Evolutionary conservation across 164 flowering plant genomes (phyloP), one percentile per base, ranked within the genome.

Genomic region (Sextonia rubra): DNA sequence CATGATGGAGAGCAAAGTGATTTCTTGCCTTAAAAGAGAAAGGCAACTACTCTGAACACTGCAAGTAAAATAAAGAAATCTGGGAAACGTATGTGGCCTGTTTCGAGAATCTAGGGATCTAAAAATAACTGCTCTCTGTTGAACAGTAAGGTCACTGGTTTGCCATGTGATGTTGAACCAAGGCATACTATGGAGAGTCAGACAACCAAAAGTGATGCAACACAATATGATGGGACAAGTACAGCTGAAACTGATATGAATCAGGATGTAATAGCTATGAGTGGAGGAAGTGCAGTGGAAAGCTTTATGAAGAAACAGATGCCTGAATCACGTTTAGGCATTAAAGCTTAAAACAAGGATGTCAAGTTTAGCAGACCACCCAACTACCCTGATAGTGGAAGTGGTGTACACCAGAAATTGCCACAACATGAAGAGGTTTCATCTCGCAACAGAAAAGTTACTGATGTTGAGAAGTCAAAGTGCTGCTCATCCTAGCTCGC

Each of bases 1-100:
- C 61, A 52, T 63, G 78, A 68, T 20, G 81, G 73, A 30, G 80
- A 52, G 12, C 68, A 66, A 72, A 32, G 25, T 63, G 60, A 69
- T 67, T 30, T 63, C 3, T 74, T 76, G 70, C 80, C 88, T 56
- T 82, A 75, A 27, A 87, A 85, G 74, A 79, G 84, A 72, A 78
- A 76, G 65, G 58, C 29, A 30, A 69, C 74, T 69, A 61, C 55
- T 68, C 80, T 83, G 48, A 67, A n/a, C 74, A 47, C 65, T 69
- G 60, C 47, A 47, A 60, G 37, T 73, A n/a, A 62, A 30, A 64
- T 29, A 18, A 77, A 72, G 27, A 79, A 71, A 26, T 68, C 78
- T 25, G 48, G 66, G 60, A 64, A 77, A 66, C 17, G 30, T 27
- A 80, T 75, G 60, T 37, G 44, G 56, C 48, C 73, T 66, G 48